phyloP scores from a whole-genome alignment of 768 basidiomycete species.

The Zangia roseola region DNA sequence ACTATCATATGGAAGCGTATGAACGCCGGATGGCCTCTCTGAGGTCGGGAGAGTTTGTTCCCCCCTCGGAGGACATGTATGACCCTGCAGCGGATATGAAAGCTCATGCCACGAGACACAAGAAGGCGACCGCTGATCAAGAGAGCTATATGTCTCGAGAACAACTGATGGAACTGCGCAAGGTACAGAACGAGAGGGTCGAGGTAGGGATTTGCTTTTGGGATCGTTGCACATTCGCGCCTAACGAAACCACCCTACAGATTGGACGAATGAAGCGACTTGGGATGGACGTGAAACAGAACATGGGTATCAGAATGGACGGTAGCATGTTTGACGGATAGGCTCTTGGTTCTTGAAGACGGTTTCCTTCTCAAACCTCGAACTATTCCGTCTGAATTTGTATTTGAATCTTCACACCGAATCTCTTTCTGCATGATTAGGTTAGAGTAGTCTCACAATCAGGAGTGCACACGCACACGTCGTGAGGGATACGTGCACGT shows the following conservation, averaged over 20 bases:
- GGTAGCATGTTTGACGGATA: slow-evolving; percentile 55
- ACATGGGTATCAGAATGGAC: slow-evolving; percentile 87
- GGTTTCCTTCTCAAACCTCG: not conserved
- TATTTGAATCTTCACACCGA: not conserved
- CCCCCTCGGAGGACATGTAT: slow-evolving; percentile 69
- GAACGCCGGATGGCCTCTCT: slow-evolving; percentile 82
- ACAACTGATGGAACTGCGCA: slow-evolving; percentile 76
- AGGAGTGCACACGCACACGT: slow-evolving; percentile 6
- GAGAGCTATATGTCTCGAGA: slow-evolving; percentile 78
- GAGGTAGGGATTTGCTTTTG: slow-evolving; percentile 48
- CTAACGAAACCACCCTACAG: slow-evolving; percentile 33
- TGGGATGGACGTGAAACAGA: slow-evolving; percentile 87
- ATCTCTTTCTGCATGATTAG: slow-evolving; percentile 1
- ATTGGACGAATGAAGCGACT: slow-evolving; percentile 80
- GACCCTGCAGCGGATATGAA: slow-evolving; percentile 85
- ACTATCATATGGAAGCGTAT: slow-evolving; percentile 87
- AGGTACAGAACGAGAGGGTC: slow-evolving; percentile 80
- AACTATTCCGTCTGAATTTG: not conserved
- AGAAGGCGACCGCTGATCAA: slow-evolving; percentile 61
- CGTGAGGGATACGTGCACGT: slow-evolving; percentile 11
- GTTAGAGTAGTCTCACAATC: not conserved
- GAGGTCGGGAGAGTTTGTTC: slow-evolving; percentile 79
- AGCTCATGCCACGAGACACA: slow-evolving; percentile 68
- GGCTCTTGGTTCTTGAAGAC: not conserved
- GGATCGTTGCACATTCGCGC: not conserved